Percentiles rank a stretch among this genome's conserved stretches.
Evolutionary conservation across 768 basidiomycete genomes (phyloP).

Genomic region (Tylopilus felleus): DNA sequence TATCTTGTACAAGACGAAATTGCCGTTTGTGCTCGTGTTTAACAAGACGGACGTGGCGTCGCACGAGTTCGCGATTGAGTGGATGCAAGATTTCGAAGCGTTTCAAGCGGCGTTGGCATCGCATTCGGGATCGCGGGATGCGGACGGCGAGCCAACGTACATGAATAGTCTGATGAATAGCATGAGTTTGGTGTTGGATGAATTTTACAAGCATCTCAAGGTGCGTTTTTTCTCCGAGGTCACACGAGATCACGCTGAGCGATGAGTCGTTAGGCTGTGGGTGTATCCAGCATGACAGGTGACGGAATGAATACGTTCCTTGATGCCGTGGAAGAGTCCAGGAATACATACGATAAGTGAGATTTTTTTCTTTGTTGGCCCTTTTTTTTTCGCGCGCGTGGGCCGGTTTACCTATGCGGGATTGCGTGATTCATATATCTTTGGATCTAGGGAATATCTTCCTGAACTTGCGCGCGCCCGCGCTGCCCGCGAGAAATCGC

Average conservation of each 20-base stretch:
- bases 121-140: conserved; percentile 61
- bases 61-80: conserved; percentile 90
- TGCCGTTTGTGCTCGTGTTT: conserved; percentile 97
- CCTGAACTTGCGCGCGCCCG: conserved; percentile 81
- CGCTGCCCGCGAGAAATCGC: conserved; percentile 56
- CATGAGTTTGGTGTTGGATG: conserved; percentile 97
- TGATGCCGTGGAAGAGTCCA: conserved; percentile 82
- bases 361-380: conserved; percentile 20
- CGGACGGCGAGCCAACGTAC: conserved; percentile 91
- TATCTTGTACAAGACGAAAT: conserved; percentile 95
- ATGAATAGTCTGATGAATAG: conserved; percentile 99
- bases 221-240: conserved; percentile 38
- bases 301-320: conserved; percentile 91
- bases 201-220: conserved; percentile 96
- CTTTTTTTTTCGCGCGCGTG: neutral
- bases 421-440: conserved; percentile 5
- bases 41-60: conserved; percentile 95
- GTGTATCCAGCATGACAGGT: conserved; percentile 96
- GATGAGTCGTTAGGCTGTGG: conserved; percentile 69
- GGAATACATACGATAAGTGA: conserved; percentile 86
- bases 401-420: neutral
- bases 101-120: conserved; percentile 86
- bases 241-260: neutral
- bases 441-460: conserved; percentile 72
- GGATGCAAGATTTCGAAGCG: conserved; percentile 97